Evolutionary conservation across 2,329 filamentous ascomycete species (phyloP).

Genomic region (Neophaeococcomyces aloes): DNA sequence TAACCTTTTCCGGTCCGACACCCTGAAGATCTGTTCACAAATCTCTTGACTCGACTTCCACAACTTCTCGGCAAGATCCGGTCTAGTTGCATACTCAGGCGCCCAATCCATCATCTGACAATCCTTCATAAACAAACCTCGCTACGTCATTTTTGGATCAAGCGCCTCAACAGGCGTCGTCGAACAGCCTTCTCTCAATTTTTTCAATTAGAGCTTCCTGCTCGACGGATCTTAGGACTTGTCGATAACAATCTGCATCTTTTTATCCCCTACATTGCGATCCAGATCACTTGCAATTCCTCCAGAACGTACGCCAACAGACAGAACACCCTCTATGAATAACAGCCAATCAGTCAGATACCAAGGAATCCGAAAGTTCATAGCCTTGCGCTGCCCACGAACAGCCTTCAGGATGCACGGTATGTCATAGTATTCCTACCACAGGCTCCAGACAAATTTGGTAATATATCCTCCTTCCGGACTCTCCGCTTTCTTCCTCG

Average conservation of each 20-base stretch:
- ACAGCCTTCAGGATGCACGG: conserved; percentile 29
- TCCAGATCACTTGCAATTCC: conserved; percentile 9
- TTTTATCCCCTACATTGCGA: conserved; percentile 22
- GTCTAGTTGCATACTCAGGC: conserved; percentile 28
- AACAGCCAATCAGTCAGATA: conserved; percentile 24
- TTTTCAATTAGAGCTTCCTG: conserved; percentile 22
- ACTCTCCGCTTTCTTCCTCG: conserved; percentile 17
- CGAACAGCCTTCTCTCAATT: conserved; percentile 33
- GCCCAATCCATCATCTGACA: conserved; percentile 25
- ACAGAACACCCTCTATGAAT: conserved; percentile 25
- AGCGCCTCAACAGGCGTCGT: conserved; percentile 36
- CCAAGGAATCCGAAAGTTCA: conserved; percentile 36
- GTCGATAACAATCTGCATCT: conserved; percentile 8
- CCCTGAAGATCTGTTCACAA: conserved; percentile 27
- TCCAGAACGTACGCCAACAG: conserved; percentile 34
- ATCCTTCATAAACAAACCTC: conserved; percentile 25
- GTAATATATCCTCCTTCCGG: conserved; percentile 14
- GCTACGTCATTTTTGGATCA: conserved; percentile 25
- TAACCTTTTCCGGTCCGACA: no score
- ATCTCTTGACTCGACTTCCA: conserved; percentile 33
- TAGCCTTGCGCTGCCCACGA: conserved; percentile 39
- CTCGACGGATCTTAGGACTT: not conserved
- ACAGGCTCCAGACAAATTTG: not conserved
- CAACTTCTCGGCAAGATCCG: conserved; percentile 29
- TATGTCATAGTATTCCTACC: conserved; percentile 12